Percentiles rank a stretch among this genome's conserved stretches.
These are phyloP conservation scores for Fusarium globosum DNA, from an alignment of 2,329 filamentous ascomycete genomes.

Conservation along the genomic window DNA sequence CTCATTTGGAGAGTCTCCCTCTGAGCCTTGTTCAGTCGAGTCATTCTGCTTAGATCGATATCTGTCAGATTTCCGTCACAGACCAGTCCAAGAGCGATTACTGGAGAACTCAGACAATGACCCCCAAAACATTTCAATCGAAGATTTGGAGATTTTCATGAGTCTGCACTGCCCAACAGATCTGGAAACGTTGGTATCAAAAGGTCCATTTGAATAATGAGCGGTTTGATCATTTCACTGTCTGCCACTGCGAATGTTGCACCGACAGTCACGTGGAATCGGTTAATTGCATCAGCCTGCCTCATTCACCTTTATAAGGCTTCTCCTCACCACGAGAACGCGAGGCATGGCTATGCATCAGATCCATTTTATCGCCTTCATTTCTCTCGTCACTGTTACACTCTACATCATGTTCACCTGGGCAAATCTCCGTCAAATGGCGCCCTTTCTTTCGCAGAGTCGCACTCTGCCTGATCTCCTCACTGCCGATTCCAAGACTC, in stretches of 20 bases:
- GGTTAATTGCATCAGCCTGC: not conserved
- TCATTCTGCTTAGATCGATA: not conserved
- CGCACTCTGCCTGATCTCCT: not conserved
- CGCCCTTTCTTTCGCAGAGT: not conserved
- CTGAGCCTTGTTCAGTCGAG: not conserved
- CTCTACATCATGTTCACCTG: not conserved
- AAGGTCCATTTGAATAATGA: not conserved
- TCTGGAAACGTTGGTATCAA: not conserved
- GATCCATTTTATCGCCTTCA: not conserved
- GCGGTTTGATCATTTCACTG: not conserved
- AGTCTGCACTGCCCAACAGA: rapidly evolving
- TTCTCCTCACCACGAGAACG: not conserved
- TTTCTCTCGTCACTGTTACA: not conserved
- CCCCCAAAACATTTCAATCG: not conserved
- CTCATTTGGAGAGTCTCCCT: not conserved
- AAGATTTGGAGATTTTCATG: not conserved
- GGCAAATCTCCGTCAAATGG: not conserved
- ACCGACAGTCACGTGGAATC: not conserved
- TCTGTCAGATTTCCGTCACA: not conserved
- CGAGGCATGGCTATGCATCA: not conserved
- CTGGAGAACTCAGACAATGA: not conserved
- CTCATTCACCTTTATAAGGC: not conserved
- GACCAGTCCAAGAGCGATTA: not conserved
- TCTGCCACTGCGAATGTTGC: no score
- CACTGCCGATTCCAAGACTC: not conserved